Conservation (phyloP, 140 eudicot species). For the Flaveria floridana region DNA sequence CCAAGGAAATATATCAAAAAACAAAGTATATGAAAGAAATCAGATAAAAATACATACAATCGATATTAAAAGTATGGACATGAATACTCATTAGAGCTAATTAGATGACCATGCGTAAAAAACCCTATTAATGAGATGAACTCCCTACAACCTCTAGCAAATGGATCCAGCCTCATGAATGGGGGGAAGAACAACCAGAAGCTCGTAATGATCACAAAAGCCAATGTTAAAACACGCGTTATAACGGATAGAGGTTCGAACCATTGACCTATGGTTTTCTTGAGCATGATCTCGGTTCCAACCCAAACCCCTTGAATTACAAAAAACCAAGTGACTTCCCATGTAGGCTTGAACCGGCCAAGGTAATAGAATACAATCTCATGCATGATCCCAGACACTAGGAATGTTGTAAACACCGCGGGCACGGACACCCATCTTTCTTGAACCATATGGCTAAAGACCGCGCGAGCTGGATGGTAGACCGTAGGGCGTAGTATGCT, state of each 20-base stretch:
- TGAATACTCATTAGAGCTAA: neutral
- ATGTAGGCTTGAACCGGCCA: constrained; percentile 8
- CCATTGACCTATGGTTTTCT: constrained; percentile 2
- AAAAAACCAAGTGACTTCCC: constrained; percentile 14
- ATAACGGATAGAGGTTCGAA: neutral
- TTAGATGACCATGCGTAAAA: neutral
- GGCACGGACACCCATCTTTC: constrained; percentile 13
- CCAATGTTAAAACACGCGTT: constrained; percentile 3
- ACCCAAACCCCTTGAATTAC: constrained; percentile 5
- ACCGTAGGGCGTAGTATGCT: constrained; percentile 5
- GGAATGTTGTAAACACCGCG: neutral
- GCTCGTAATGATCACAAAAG: neutral
- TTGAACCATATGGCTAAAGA: constrained; percentile 9
- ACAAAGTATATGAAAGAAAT: no score
- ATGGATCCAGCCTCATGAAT: neutral
- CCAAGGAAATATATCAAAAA: no score
- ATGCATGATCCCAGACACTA: constrained; percentile 4
- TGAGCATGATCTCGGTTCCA: neutral
- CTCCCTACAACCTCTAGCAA: constrained; percentile 10
- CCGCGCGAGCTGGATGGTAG: neutral
- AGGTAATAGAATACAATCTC: constrained; percentile 12
- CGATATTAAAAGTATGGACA: neutral
- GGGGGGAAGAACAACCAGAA: constrained; percentile 11
- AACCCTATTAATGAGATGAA: neutral
- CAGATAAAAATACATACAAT: no score